Evolutionary conservation across 208 protist genomes (phyloP).

Genomic region (Leishmania amazonensis): DNA sequence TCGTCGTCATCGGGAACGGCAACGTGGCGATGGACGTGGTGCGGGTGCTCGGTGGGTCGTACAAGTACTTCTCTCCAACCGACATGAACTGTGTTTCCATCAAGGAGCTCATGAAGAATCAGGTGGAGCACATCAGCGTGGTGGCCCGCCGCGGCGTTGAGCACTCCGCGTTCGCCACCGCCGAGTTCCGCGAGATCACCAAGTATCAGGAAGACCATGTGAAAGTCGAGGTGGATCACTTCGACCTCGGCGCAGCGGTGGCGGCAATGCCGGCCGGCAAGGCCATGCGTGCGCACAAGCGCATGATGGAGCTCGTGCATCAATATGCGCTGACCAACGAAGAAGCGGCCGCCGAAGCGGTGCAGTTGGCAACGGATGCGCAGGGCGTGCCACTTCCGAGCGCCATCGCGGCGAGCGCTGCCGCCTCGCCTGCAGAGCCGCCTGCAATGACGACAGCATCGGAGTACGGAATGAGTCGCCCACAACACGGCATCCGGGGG

Average conservation of each 20-base stretch:
- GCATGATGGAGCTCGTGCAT: slow-evolving; percentile 85
- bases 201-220: slow-evolving; percentile 65
- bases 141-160: slow-evolving; percentile 90
- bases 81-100: slow-evolving; percentile 93
- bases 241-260: slow-evolving; percentile 54
- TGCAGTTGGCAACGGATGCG: slow-evolving; percentile 23
- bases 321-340: slow-evolving; percentile 26
- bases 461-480: not conserved
- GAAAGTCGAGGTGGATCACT: slow-evolving; percentile 67
- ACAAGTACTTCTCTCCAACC: slow-evolving; percentile 81
- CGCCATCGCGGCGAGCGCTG: slow-evolving; percentile 2
- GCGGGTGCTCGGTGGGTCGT: slow-evolving; percentile 81
- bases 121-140: slow-evolving; percentile 75
- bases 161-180: slow-evolving; percentile 94
- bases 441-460: not conserved
- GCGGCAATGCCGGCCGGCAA: slow-evolving; percentile 22
- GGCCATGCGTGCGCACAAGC: slow-evolving; percentile 71
- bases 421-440: not conserved
- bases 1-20: slow-evolving; percentile 91
- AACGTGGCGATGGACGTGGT: slow-evolving; percentile 97
- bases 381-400: slow-evolving; percentile 26
- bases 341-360: slow-evolving; percentile 18
- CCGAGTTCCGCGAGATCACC: slow-evolving; percentile 96
- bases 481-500: slow-evolving; percentile 26
- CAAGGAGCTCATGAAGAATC: slow-evolving; percentile 72